These are phyloP conservation scores for Myriosclerotinia curreyana DNA, from an alignment of 2,329 filamentous ascomycete species.

Conservation along the genomic window DNA sequence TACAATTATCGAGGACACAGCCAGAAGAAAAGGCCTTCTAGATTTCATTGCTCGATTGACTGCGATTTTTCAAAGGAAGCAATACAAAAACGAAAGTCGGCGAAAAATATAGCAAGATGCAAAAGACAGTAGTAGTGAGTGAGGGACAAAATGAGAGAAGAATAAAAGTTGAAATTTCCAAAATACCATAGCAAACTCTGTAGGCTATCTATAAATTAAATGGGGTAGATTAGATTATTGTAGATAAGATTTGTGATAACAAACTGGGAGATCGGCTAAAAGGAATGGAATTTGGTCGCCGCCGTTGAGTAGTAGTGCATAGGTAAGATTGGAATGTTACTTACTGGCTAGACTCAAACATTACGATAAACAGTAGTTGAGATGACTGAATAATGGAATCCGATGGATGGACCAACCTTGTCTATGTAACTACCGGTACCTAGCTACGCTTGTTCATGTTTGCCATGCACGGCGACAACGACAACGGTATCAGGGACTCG, in stretches of 20 bases:
- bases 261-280: not conserved
- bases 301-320: not conserved
- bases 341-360: not conserved
- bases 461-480: too few relatives aligned
- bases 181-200: not conserved
- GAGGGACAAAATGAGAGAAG: not conserved
- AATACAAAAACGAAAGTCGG: not conserved
- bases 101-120: not conserved
- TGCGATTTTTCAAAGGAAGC: not conserved
- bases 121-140: too few relatives aligned
- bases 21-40: not conserved
- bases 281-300: not conserved
- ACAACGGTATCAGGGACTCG: too few relatives aligned
- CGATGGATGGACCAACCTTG: too few relatives aligned
- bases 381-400: too few relatives aligned
- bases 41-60: slow-evolving; percentile 14
- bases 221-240: not conserved
- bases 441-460: too few relatives aligned
- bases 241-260: not conserved
- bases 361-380: too few relatives aligned
- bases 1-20: slow-evolving; percentile 10
- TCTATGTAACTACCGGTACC: too few relatives aligned
- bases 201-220: slow-evolving; percentile 1
- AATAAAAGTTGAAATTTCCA: not conserved
- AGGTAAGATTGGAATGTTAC: not conserved